These are phyloP conservation scores for Litsea cubeba DNA, from an alignment of 164 flowering plant genomes.

Conservation along the genomic window DNA sequence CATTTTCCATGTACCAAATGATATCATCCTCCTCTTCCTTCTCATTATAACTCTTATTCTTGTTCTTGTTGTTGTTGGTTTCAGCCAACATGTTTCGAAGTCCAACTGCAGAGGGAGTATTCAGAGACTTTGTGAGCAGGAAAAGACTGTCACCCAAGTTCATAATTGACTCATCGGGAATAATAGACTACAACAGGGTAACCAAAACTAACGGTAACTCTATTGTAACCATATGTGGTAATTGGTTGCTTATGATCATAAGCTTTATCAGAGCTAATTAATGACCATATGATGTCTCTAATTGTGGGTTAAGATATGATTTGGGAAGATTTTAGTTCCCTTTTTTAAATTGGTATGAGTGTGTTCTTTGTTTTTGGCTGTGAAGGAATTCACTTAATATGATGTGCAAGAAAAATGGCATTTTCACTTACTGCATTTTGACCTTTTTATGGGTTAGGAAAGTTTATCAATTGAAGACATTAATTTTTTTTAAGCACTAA, in stretches of 20 bases:
- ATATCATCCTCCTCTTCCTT: no score
- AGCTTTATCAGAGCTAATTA: not conserved
- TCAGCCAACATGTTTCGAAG: no score
- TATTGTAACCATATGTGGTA: not conserved
- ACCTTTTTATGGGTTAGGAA: not conserved
- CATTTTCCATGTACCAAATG: no score
- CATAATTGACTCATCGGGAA: no score
- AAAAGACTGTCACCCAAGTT: no score
- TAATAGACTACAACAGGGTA: no score
- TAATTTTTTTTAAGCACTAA: not conserved
- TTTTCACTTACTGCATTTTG: not conserved
- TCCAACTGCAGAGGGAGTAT: no score
- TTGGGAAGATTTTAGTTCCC: not conserved
- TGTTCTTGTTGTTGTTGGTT: no score
- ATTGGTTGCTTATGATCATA: not conserved
- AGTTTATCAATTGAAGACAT: not conserved
- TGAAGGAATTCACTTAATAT: not conserved
- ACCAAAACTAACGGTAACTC: no score
- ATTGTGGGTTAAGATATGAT: not conserved
- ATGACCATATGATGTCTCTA: not conserved
- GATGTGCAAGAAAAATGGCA: not conserved
- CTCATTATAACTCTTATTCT: no score
- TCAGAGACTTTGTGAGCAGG: no score
- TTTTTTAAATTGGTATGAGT: not conserved
- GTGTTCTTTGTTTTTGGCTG: not conserved